phyloP scores from a whole-genome alignment of 2,329 filamentous ascomycete species.

The Trichoderma sp. region DNA sequence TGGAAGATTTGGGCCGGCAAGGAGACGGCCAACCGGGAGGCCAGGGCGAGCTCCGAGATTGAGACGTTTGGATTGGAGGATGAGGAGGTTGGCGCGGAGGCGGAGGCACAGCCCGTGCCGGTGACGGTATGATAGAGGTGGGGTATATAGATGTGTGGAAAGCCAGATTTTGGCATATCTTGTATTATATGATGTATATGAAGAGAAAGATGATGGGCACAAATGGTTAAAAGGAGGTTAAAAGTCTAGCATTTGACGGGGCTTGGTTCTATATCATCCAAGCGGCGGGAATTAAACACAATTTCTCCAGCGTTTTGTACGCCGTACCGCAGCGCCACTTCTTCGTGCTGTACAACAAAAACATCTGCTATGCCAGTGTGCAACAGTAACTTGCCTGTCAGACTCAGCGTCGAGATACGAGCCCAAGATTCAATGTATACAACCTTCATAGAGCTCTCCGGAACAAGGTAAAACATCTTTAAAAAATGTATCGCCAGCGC shows the following conservation, averaged over 20 bases:
- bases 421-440: constrained; percentile 95
- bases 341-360: constrained; percentile 81
- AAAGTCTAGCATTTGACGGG: constrained; percentile 8
- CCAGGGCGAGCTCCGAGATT: constrained; percentile 48
- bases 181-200: constrained; percentile 30
- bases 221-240: not conserved
- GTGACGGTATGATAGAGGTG: not conserved
- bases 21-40: constrained; percentile 49
- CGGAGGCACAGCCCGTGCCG: constrained; percentile 28
- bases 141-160: not conserved
- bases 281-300: constrained; percentile 46
- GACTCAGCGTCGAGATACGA: constrained; percentile 76
- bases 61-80: constrained; percentile 48
- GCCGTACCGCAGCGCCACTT: constrained; percentile 56
- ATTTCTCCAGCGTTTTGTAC: constrained; percentile 46
- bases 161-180: not conserved
- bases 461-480: constrained; percentile 51
- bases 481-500: constrained; percentile 54
- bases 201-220: not conserved
- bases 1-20: constrained; percentile 81
- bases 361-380: constrained; percentile 68
- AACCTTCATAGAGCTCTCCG: constrained; percentile 65
- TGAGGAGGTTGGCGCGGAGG: constrained; percentile 36
- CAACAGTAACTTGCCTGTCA: constrained; percentile 79
- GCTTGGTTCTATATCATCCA: constrained; percentile 26